Evolutionary conservation across 495 filamentous ascomycete genomes (phyloP).

Genomic region (Neurospora sp.): DNA sequence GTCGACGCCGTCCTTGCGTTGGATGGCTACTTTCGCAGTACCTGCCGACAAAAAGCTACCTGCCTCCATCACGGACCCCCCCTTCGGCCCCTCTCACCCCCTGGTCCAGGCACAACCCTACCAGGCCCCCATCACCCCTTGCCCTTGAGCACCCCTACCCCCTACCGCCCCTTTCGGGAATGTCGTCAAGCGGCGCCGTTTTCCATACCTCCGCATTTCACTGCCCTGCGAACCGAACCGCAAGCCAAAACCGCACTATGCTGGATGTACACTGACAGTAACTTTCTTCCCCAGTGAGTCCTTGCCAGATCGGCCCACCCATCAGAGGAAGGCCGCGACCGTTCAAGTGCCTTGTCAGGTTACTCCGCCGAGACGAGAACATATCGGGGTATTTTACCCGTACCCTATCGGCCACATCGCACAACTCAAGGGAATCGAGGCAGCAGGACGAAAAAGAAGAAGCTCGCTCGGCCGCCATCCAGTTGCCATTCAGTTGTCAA

Average conservation of each 20-base stretch:
- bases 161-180: slow-evolving; percentile 18
- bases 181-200: slow-evolving; percentile 24
- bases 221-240: slow-evolving; percentile 12
- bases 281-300: not conserved
- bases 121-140: not conserved
- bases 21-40: not conserved
- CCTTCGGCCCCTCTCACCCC: not conserved
- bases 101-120: slow-evolving; percentile 2
- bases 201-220: slow-evolving; percentile 21
- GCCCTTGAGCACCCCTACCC: not conserved
- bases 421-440: not conserved
- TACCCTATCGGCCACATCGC: not conserved
- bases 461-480: not conserved
- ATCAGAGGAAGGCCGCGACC: not conserved
- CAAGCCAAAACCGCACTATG: slow-evolving; percentile 1
- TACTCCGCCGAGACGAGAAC: not conserved
- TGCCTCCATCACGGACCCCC: not conserved
- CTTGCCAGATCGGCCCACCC: slow-evolving; percentile 13
- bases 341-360: not conserved
- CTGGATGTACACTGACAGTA: not conserved
- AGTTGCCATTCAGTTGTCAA: not conserved
- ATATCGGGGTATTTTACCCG: not conserved
- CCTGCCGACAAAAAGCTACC: not conserved
- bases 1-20: not conserved
- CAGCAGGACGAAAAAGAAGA: not conserved